Evolutionary conservation across 345 rosid genomes (phyloP).

Genomic region (Corymbia maculata): DNA sequence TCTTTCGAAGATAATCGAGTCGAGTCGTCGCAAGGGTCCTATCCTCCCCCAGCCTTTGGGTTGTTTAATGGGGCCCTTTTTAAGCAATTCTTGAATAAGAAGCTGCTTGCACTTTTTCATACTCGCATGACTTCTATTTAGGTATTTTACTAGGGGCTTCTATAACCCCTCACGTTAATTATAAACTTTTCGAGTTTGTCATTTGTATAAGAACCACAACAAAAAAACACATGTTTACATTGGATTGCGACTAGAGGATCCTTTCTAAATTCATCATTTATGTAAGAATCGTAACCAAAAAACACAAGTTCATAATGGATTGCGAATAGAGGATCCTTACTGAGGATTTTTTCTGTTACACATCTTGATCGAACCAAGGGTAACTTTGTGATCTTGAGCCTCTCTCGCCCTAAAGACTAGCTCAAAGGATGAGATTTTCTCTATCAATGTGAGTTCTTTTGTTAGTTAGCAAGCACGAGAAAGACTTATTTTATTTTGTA

Average conservation of each 20-base stretch:
- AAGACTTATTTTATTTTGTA: not conserved
- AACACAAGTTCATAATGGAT: not conserved
- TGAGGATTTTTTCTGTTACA: not conserved
- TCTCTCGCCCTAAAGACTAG: not conserved
- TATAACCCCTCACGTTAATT: not conserved
- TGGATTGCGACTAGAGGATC: not conserved
- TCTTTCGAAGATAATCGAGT: not conserved
- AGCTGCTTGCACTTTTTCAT: not conserved
- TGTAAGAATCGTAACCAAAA: not conserved
- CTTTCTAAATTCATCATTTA: not conserved
- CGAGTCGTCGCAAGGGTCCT: not conserved
- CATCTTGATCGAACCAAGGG: not conserved
- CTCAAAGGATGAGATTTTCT: not conserved
- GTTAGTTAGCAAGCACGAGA: not conserved
- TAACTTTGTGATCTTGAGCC: not conserved
- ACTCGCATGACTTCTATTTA: not conserved
- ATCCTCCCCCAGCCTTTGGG: not conserved
- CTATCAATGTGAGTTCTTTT: not conserved
- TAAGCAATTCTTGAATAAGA: not conserved
- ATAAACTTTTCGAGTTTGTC: not conserved
- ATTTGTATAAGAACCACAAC: not conserved
- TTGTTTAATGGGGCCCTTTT: not conserved
- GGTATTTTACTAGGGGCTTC: not conserved
- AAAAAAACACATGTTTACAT: not conserved
- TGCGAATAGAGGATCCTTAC: too few species aligned